phyloP scores from a whole-genome alignment of 1,284 basidiomycete species.

The Sanghuangporus baumii region DNA sequence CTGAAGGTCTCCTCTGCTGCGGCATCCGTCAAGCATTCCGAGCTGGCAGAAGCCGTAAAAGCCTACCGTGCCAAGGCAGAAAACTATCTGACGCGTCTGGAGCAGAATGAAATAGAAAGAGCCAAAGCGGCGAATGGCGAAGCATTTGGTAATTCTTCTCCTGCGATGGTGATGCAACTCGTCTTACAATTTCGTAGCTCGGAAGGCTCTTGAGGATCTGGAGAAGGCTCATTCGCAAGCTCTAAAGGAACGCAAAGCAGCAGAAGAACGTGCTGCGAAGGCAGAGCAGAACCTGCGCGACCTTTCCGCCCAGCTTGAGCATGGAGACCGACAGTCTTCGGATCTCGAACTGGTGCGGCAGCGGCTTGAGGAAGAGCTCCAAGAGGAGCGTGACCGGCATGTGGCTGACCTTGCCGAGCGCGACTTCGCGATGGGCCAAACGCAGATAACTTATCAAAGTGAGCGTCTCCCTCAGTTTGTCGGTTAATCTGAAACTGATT shows the following conservation, averaged over 20 bases:
- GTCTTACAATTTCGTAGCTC: slow-evolving; percentile 34
- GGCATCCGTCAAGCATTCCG: slow-evolving; percentile 57
- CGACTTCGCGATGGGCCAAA: slow-evolving; percentile 73
- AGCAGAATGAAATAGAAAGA: slow-evolving; percentile 64
- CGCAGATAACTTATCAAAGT: slow-evolving; percentile 82
- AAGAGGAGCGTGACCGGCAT: slow-evolving; percentile 72
- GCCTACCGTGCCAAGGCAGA: slow-evolving; percentile 62
- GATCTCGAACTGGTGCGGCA: slow-evolving; percentile 60
- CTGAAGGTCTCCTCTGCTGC: slow-evolving; percentile 57
- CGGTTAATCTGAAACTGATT: slow-evolving; percentile 6
- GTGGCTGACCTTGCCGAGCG: slow-evolving; percentile 72
- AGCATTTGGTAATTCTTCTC: slow-evolving; percentile 42
- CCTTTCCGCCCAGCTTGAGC: slow-evolving; percentile 60
- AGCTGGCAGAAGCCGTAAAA: slow-evolving; percentile 59
- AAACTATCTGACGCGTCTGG: slow-evolving; percentile 55
- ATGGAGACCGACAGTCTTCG: slow-evolving; percentile 62
- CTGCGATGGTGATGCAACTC: not conserved
- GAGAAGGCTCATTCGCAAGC: slow-evolving; percentile 55
- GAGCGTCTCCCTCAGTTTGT: slow-evolving; percentile 13
- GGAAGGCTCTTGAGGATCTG: slow-evolving; percentile 54
- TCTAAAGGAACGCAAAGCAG: slow-evolving; percentile 46
- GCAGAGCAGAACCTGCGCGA: slow-evolving; percentile 55
- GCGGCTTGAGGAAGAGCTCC: slow-evolving; percentile 64
- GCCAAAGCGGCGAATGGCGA: slow-evolving; percentile 63
- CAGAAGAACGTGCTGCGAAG: slow-evolving; percentile 44